These are phyloP conservation scores for Aegilops tauschii DNA, from an alignment of 176 grass and related monocot species.

Conservation along the genomic window DNA sequence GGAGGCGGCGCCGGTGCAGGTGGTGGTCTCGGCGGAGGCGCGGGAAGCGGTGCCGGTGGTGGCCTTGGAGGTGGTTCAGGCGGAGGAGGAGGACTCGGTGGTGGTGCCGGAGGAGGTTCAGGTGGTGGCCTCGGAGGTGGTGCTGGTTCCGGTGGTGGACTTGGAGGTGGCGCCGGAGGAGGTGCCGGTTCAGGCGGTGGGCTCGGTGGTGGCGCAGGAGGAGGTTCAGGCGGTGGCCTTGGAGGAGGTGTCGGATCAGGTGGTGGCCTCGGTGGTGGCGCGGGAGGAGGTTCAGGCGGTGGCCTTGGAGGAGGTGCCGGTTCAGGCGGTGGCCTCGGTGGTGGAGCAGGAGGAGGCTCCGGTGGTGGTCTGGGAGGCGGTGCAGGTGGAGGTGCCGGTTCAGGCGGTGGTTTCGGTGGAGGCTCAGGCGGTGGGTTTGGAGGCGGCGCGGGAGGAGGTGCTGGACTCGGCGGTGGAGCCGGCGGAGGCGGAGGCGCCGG, in stretches of 20 bases:
- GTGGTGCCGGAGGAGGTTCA: background rate
- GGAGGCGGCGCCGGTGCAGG: background rate
- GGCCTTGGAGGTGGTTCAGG: background rate
- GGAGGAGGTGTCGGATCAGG: background rate
- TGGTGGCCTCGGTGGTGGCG: background rate
- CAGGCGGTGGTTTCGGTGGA: background rate
- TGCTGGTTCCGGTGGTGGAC: background rate
- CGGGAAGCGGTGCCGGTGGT: background rate
- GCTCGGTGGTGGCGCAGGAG: background rate
- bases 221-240: background rate
- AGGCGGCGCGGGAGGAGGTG: background rate
- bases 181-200: background rate
- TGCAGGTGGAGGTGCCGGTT: background rate
- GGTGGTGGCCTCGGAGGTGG: conserved; percentile 1
- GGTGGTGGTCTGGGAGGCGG: background rate
- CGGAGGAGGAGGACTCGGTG: background rate
- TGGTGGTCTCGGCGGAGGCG: background rate
- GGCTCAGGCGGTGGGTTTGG: background rate
- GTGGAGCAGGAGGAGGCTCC: background rate
- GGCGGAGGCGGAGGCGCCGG: conserved; percentile 7
- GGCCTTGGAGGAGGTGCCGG: background rate
- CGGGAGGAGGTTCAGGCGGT: background rate
- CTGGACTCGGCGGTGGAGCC: background rate
- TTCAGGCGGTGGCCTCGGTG: background rate
- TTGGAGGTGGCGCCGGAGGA: background rate